Base-by-base conservation (phyloP, 2,329 filamentous ascomycete genomes). In the Esteya vermicola region DNA sequence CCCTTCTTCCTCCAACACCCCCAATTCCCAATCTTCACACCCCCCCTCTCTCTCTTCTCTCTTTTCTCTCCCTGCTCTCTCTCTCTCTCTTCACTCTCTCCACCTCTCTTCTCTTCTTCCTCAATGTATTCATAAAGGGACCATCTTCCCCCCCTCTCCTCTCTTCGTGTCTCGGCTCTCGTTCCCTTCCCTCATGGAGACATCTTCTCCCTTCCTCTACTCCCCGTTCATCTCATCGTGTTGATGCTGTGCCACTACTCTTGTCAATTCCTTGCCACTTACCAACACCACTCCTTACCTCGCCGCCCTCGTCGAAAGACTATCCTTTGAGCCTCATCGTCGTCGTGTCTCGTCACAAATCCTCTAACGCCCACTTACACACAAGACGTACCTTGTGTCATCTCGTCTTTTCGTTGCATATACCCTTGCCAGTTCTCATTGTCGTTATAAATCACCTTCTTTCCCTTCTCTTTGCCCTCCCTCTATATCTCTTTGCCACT, bases 91-190 rank as follows among this genome's bases (percentile, higher is more conserved):
- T 14, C 4, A 8, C 23, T 31, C 16, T 8, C 33, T 28, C 13
- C 14, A n/a, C n/a, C n/a, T n/a, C n/a, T n/a, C n/a, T n/a, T n/a
- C n/a, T n/a, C n/a, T n/a, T n/a, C n/a, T n/a, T n/a, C n/a, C n/a
- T n/a, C n/a, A n/a, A 22, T 42, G 42, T 4, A 41, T 44, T 45
- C 42, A 47, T 45, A 47, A 45, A 45, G 26, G 27, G 36, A 38
- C 39, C 18, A 22, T 36, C 8, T 41, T 40, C 27, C 43, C 25
- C 41, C 16, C 34, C 21, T 23, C 34, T 31, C 30, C 27, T 18
- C 30, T 39, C 26, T 43, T 26, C 22, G 22, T 19, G 8, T 22
- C 23, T 28, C n/a, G n/a, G n/a, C n/a, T 25, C 21, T 32, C 16
- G 22, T 22, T 40, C 36, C 30, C 13, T 33, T 25, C 23, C 19